Percentiles rank a stretch among this genome's conserved stretches.
phyloP scores from a whole-genome alignment of 1,139 yeast genomes.

The Zygosaccharomyces pseudobailii region DNA sequence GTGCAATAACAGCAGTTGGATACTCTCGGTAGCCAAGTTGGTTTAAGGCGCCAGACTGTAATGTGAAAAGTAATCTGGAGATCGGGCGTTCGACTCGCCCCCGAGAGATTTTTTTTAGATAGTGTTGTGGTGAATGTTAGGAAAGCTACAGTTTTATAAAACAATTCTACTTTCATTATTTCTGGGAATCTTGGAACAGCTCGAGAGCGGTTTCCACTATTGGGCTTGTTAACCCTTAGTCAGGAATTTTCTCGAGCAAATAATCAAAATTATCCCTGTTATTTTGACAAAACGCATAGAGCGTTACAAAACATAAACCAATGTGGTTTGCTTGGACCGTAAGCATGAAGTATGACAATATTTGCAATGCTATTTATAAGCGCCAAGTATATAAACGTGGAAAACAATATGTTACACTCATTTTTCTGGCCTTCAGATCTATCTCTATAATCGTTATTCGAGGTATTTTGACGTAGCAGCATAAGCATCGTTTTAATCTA shows the following conservation, averaged over 20 bases:
- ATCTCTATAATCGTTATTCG: neutral
- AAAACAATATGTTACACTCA: neutral
- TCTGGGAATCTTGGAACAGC: neutral
- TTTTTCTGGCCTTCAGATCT: neutral
- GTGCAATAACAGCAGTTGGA: neutral
- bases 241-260: no score
- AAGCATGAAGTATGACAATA: neutral
- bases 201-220: no score
- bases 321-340: no score
- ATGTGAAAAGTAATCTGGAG: slow-evolving; percentile 13
- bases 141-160: no score
- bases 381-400: no score
- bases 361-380: neutral
- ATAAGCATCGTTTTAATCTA: neutral
- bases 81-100: slow-evolving; percentile 20
- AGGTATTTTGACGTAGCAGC: neutral
- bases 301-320: no score
- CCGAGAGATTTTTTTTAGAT: slow-evolving; percentile 14
- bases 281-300: no score
- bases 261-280: no score
- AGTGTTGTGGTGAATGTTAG: no score
- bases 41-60: slow-evolving; percentile 20
- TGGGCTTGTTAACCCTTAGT: no score
- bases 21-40: slow-evolving; percentile 19
- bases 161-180: no score